A percentile compares a stretch with the other conserved stretches of the same genome.
Evolutionary conservation across 139 green algal genomes (phyloP).

Genomic region (Parachlorella kessleri): DNA sequence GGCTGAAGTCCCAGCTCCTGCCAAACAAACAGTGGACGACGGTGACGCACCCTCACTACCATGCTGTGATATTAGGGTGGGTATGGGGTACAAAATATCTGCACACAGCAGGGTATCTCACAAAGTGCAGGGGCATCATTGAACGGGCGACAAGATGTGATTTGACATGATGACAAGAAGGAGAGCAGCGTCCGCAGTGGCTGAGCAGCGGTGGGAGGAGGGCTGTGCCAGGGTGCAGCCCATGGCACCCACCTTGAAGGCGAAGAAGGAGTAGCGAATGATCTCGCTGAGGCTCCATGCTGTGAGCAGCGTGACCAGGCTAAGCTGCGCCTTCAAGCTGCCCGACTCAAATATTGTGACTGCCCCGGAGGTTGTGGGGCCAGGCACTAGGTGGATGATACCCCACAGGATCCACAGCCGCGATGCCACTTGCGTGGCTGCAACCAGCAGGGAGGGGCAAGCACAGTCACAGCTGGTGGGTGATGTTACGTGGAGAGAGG

Average conservation of each 20-base stretch:
- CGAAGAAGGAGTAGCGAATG: slow-evolving; percentile 93
- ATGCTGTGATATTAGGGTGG: too few species aligned
- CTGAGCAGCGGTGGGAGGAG: too few species aligned
- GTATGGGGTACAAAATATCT: too few species aligned
- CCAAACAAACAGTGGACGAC: too few species aligned
- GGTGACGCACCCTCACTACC: too few species aligned
- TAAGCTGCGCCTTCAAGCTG: slow-evolving; percentile 40
- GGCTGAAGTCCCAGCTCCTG: slow-evolving; percentile 61
- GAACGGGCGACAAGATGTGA: too few species aligned
- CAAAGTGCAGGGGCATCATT: too few species aligned
- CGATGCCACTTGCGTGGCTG: slow-evolving; percentile 87
- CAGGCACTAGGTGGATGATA: slow-evolving; percentile 67
- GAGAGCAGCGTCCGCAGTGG: too few species aligned
- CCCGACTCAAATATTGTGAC: slow-evolving; percentile 16
- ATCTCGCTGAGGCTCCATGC: slow-evolving; percentile 91
- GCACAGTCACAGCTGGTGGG: too few species aligned
- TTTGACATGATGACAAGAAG: too few species aligned
- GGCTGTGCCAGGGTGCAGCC: too few species aligned
- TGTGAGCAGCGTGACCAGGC: slow-evolving; percentile 73
- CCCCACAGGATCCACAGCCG: slow-evolving; percentile 88
- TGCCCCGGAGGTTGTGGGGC: slow-evolving; percentile 14
- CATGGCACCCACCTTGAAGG: slow-evolving; percentile 81
- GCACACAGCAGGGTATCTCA: too few species aligned
- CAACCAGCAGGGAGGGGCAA: background rate
- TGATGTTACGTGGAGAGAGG: background rate